Evolutionary conservation across 352 stramenopile species (phyloP).

Genomic region (Globisporangium apiculatum): DNA sequence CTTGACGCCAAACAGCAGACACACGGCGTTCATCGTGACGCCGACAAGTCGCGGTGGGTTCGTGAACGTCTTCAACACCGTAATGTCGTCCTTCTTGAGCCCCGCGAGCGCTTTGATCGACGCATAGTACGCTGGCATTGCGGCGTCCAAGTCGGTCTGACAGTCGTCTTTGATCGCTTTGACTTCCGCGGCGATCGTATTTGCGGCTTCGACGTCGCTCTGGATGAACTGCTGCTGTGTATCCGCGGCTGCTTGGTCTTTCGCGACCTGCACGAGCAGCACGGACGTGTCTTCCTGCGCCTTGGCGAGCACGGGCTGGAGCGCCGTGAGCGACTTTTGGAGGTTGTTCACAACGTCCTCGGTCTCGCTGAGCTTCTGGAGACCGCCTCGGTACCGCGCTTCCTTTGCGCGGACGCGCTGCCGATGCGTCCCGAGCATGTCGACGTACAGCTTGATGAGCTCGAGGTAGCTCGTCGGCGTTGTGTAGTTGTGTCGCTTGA

Average conservation of each 20-base stretch:
- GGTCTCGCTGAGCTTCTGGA: conserved; percentile 92
- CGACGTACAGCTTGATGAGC: conserved; percentile 91
- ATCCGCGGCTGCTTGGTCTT: conserved; percentile 89
- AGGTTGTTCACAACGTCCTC: conserved; percentile 91
- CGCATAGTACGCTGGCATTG: conserved; percentile 89
- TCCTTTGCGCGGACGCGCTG: conserved; percentile 81
- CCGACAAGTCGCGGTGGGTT: conserved; percentile 86
- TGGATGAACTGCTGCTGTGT: conserved; percentile 89
- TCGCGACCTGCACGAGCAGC: conserved; percentile 84
- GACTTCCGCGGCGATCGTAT: conserved; percentile 88
- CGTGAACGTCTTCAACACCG: conserved; percentile 89
- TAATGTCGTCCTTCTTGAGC: conserved; percentile 91
- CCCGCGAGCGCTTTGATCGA: conserved; percentile 88
- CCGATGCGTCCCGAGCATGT: conserved; percentile 86
- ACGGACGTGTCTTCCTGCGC: conserved; percentile 83
- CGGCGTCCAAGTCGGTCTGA: conserved; percentile 89
- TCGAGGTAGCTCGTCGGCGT: conserved; percentile 94
- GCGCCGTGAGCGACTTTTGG: conserved; percentile 86
- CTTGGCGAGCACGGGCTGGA: conserved; percentile 88
- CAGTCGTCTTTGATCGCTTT: conserved; percentile 93
- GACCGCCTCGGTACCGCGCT: conserved; percentile 66
- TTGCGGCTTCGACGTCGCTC: conserved; percentile 86
- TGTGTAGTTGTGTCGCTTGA: conserved; percentile 92
- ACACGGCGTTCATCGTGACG: conserved; percentile 91
- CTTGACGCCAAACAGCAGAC: conserved; percentile 82